phyloP scores from a whole-genome alignment of 169 alveolate genomes.

The Plasmodium cynomolgi region DNA sequence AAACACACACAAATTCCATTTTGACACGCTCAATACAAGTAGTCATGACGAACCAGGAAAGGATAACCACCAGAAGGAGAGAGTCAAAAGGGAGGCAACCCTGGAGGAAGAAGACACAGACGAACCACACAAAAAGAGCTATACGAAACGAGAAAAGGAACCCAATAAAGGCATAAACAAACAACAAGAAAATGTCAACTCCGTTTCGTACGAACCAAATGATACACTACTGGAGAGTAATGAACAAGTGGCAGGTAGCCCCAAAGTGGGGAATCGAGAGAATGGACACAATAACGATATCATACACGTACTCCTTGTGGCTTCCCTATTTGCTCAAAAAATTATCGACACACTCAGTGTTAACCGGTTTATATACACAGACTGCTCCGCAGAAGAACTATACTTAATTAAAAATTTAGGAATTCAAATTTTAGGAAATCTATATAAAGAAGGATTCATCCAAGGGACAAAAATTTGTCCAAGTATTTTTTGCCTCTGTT shows the following conservation, averaged over 20 bases:
- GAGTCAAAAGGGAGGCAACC: not conserved
- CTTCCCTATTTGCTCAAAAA: constrained; percentile 42
- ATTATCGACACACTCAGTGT: constrained; percentile 21
- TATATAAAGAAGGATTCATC: constrained; percentile 72
- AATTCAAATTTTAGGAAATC: constrained; percentile 26
- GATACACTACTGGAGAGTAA: not conserved
- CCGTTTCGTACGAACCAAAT: not conserved
- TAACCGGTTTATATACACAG: constrained; percentile 37
- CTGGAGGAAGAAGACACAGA: not conserved
- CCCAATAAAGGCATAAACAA: not conserved
- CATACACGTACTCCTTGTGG: constrained; percentile 39
- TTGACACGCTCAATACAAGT: not conserved
- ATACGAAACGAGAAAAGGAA: not conserved
- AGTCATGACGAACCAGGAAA: not conserved
- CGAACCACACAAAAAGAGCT: not conserved
- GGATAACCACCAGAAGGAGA: not conserved
- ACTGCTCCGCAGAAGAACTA: constrained; percentile 60
- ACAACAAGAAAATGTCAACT: not conserved
- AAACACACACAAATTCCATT: not conserved
- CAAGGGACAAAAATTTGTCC: constrained; percentile 45
- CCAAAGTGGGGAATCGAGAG: not conserved
- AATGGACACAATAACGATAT: constrained; percentile 48
- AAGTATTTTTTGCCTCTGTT: constrained; percentile 44
- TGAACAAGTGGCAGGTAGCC: not conserved
- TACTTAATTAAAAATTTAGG: constrained; percentile 51